A percentile compares a stretch with the other conserved stretches of the same genome.
Conservation (phyloP, 2,329 filamentous ascomycete species). For the Plenodomus lindquistii region DNA sequence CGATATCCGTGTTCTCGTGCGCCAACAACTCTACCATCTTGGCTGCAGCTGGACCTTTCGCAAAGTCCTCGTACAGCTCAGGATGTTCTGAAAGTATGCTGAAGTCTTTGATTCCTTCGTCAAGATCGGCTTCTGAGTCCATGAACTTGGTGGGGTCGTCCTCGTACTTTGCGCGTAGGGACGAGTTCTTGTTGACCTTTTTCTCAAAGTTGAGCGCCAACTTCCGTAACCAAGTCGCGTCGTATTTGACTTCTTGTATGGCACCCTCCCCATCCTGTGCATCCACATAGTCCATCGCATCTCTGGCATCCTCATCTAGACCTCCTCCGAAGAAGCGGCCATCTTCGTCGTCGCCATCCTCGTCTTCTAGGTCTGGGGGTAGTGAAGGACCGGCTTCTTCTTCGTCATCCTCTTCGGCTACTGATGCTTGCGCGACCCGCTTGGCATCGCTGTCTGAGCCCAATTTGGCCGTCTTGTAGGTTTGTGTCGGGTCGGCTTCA, state of each 20-base stretch:
- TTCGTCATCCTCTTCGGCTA: constrained; percentile 52
- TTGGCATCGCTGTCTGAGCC: constrained; percentile 55
- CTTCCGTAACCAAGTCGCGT: constrained; percentile 80
- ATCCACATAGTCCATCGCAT: constrained; percentile 88
- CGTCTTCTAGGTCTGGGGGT: constrained; percentile 59
- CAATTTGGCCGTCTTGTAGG: constrained; percentile 64
- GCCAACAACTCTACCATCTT: constrained; percentile 81
- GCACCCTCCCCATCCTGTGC: constrained; percentile 60
- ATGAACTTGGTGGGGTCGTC: constrained; percentile 80
- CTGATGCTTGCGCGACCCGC: constrained; percentile 51
- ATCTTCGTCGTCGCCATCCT: constrained; percentile 72
- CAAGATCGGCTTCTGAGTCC: constrained; percentile 83
- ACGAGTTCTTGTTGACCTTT: constrained; percentile 86
- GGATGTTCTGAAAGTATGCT: constrained; percentile 87
- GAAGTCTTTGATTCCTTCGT: constrained; percentile 82
- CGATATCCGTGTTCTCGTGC: constrained; percentile 96
- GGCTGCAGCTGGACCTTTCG: constrained; percentile 70
- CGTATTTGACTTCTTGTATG: constrained; percentile 72
- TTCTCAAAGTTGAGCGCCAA: constrained; percentile 84
- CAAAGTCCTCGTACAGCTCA: constrained; percentile 79
- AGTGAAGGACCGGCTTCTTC: constrained; percentile 58
- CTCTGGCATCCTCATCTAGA: constrained; percentile 76
- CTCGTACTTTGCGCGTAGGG: constrained; percentile 84
- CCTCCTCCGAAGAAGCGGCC: constrained; percentile 95
- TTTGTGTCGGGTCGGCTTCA: constrained; percentile 59